These are phyloP conservation scores for Alternaria triticina DNA, from an alignment of 2,329 filamentous ascomycete species.

Conservation along the genomic window DNA sequence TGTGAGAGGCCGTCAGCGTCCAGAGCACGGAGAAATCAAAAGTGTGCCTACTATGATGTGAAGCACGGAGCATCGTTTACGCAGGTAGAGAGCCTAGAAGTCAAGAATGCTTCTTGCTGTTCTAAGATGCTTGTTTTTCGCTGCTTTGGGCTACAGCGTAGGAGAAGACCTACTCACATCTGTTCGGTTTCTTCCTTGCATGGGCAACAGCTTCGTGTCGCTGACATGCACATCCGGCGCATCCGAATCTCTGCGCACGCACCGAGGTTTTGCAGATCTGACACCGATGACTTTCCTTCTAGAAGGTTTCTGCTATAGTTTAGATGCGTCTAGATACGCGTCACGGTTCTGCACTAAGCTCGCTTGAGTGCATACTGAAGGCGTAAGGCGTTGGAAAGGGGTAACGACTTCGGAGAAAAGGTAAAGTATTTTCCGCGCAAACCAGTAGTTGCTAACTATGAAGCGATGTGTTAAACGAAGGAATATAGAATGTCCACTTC, in stretches of 20 bases:
- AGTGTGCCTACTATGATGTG: not conserved
- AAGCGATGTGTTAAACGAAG: not conserved
- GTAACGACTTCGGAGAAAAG: not conserved
- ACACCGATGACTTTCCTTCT: conserved; percentile 4
- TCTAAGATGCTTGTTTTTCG: not conserved
- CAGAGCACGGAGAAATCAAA: not conserved
- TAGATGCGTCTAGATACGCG: not conserved
- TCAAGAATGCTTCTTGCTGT: not conserved
- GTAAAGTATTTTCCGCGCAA: not conserved
- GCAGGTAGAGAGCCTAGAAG: not conserved
- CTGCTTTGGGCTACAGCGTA: not conserved
- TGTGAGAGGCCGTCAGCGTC: not conserved
- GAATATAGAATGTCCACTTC: not conserved
- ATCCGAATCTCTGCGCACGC: not conserved
- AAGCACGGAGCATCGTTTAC: not conserved
- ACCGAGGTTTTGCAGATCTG: conserved; percentile 2
- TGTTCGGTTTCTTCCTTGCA: not conserved
- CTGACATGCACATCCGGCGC: not conserved
- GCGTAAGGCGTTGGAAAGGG: not conserved
- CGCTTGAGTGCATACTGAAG: not conserved
- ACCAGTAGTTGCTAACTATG: not conserved
- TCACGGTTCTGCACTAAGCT: not conserved
- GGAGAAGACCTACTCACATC: not conserved
- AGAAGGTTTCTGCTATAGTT: conserved; percentile 1
- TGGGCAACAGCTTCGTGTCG: not conserved